Base-by-base conservation (phyloP, 495 filamentous ascomycete species). In the Lichina pygmaea region DNA sequence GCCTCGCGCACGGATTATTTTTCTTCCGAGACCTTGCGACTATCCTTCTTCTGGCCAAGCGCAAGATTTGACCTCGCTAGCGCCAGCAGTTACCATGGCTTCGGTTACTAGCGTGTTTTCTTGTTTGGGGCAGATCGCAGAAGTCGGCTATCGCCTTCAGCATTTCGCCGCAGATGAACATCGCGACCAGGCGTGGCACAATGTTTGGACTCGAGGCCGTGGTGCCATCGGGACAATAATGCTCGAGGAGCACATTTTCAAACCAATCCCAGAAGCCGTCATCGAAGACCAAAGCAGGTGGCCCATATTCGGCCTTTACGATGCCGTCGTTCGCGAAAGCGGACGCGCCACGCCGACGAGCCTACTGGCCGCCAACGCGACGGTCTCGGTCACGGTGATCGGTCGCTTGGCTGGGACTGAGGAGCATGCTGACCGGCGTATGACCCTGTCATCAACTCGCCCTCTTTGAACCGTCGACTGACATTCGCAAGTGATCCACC, bases 351-450 rank as follows among this genome's bases (percentile, higher is more conserved):
- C 34, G 33, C 17, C 34, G 24, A 42, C 32, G 17, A 46, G 31
- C 31, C 46, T 48, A 15, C 45, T 48, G 46, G 16, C 37, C 31
- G 46, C 42, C 32, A 42, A 37, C 38, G 37, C 33, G 9, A 15
- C 47, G 11, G 38, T 32, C 13, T 12, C 46, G n/a, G 41, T 46
- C 16, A 45, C 38, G 16, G 46, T 48, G 2, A 31, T 13, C 17
- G 46, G 46, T 11, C 15, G 40, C 10, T 34, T 48, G 10, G 44
- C 45, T 36, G 30, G n/a, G 10, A 13, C 44, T 6, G 33, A 36
- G 44, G 34, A 45, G 31, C 8, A 38, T 37, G 44, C 9, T 37
- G 12, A 45, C 12, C 6, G 1, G 44, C 40, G 40, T 45, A 37
- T 38, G 33, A 17, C 30, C 15, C 11, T 16, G 34, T 45, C 24